Evolutionary conservation across 768 basidiomycete genomes (phyloP).

Genomic region (Hortiboletus campestris): DNA sequence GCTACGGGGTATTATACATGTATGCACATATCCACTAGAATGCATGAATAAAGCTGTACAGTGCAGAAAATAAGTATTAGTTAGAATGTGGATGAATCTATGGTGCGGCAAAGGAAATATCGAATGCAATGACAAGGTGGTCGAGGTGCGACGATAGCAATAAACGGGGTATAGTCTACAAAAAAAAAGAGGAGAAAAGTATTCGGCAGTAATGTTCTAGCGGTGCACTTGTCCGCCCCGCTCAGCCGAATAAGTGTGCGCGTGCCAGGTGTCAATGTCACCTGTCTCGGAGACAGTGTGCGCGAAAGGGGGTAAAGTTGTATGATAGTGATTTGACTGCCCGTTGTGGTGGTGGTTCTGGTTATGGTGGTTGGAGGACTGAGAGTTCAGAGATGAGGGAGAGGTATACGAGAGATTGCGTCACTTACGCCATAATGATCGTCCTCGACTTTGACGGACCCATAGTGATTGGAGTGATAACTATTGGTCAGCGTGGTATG

Average conservation of each 20-base stretch:
- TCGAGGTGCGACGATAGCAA: conserved; percentile 30
- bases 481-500: conserved; percentile 40
- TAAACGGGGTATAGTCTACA: conserved; percentile 39
- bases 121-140: conserved; percentile 17
- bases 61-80: conserved; percentile 34
- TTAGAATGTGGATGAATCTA: conserved; percentile 34
- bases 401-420: background rate
- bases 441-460: conserved; percentile 65
- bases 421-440: conserved; percentile 53
- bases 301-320: conserved; percentile 47
- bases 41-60: conserved; percentile 36
- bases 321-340: conserved; percentile 40
- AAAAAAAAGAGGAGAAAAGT: background rate
- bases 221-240: conserved; percentile 59
- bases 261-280: conserved; percentile 60
- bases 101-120: conserved; percentile 11
- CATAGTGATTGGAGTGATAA: conserved; percentile 49
- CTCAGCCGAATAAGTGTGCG: conserved; percentile 55
- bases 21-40: conserved; percentile 39
- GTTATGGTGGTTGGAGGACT: conserved; percentile 33
- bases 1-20: conserved; percentile 35
- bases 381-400: background rate
- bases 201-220: conserved; percentile 30
- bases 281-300: conserved; percentile 38
- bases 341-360: conserved; percentile 35